Base-by-base conservation (phyloP, 345 rosid genomes). In the Linum lewisii region DNA sequence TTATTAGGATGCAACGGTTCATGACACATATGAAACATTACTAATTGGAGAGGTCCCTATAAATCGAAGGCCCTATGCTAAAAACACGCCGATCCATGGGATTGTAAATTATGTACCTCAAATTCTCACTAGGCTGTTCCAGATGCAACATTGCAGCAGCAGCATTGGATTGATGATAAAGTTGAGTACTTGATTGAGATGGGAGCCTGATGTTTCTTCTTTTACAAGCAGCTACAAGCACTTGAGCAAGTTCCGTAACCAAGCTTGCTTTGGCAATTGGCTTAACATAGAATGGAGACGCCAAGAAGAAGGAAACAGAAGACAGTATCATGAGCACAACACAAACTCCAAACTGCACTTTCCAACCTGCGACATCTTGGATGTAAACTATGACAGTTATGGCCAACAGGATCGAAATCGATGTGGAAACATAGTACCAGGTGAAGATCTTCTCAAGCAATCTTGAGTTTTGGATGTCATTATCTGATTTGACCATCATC, bases 391-490 rank as follows among this genome's bases (percentile, higher is more conserved):
- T 73, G 45, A 70, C 71, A 0, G 75, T 70, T 29, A 79, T 69
- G 0, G 81, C 55, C 4, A 77, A 2, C 75, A 74, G 60, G 19
- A 79, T 37, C 0, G 86, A 73, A 6, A 81, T 11, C 49, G 80
- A 79, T 10, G 75, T 73, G 0, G 85, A 77, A 10, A 79, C 79
- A 13, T 81, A 84, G 42, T 84, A 84, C 84, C 84, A 81, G 36
- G 68, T 77, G 73, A 84, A 84, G 69, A 75, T 79, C 26, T 67
- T 79, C 62, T 79, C 82, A 49, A 81, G 36, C 34, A 52, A 26
- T 70, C 75, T 65, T 34, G 38, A 34, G n/a, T n/a, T n/a, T n/a
- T 34, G 38, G 0, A 5, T 65, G 24, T 18, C 73, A 77, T 34
- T 72, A 61, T 1, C 78, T 81, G 58, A 78, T 62, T 34, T 11